Evolutionary conservation across 768 basidiomycete genomes (phyloP), one percentile per base, ranked within the genome.

Genomic region (Tricholoma saponaceum): DNA sequence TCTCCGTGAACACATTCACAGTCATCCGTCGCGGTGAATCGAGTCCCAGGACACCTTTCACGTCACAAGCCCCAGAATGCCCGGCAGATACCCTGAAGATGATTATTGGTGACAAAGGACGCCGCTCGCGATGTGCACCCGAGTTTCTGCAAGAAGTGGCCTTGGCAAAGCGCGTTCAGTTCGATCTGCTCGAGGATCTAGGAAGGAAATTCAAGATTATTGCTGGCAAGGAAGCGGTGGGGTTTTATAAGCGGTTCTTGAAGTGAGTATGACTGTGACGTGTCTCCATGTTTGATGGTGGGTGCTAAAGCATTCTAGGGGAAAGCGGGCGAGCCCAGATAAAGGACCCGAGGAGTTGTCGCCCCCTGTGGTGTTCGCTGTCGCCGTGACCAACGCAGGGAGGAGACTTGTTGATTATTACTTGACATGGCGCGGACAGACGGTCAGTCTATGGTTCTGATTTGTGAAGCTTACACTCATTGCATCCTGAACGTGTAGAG

Each of bases 331-430:
- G n/a, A 23, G 44, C 23, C 22, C 55, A n/a, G 32, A 26, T 30
- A 58, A 54, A 33, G 26, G 12, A 20, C 7, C 52, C 20, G 49
- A 61, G 58, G 41, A 64, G 22, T 8, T 22, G 61, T 60, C 57
- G 58, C 71, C 63, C 57, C 72, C 74, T 4, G 71, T 80, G 20
- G 78, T 81, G 13, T 80, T 81, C 62, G 81, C 77, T 3, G 73
- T 79, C 58, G 72, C 76, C 18, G 73, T 69, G 16, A 66, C 68
- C 60, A 72, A 75, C 22, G 72, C 70, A 10, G 74, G 72, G 20
- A 69, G 70, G 53, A 78, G 74, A 60, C 72, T 73, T 37, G 73
- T 80, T 32, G 78, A 82, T 62, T 81, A 79, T 64, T 80, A 80
- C 60, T 77, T 79, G 76, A 75, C 77, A 28, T 81, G 79, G 79